A percentile compares a stretch with the other conserved stretches of the same genome.
Conservation (phyloP, 192 early-diverging fungal species). For the Mortierella antarctica region DNA sequence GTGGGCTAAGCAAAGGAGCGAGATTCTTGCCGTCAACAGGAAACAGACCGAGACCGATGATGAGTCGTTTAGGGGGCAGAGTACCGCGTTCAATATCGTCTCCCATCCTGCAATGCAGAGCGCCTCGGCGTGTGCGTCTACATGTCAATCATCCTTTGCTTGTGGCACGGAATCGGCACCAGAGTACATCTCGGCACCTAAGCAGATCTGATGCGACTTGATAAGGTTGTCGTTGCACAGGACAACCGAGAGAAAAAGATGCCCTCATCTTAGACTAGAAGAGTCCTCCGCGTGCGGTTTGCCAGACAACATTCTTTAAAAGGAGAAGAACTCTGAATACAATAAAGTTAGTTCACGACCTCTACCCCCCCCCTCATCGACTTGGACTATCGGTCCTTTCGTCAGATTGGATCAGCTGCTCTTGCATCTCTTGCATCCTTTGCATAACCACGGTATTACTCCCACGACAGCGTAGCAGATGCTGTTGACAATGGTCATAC, state of each 20-base stretch:
- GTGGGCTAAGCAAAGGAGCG: slow-evolving; percentile 19
- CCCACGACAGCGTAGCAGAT: no score
- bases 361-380: no score
- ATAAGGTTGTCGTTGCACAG: not conserved
- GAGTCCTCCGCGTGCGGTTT: not conserved
- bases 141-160: slow-evolving; percentile 10
- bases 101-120: not conserved
- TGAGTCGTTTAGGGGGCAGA: not conserved
- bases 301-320: not conserved
- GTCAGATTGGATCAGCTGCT: no score
- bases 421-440: no score
- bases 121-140: slow-evolving; percentile 6
- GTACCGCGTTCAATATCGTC: slow-evolving; percentile 5
- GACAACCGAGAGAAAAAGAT: not conserved
- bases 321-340: not conserved
- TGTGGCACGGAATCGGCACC: slow-evolving; percentile 34
- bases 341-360: no score
- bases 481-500: no score
- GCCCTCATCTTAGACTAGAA: not conserved
- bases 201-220: not conserved
- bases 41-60: not conserved
- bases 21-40: not conserved
- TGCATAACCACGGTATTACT: no score
- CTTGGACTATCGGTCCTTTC: no score
- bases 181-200: not conserved